Evolutionary conservation across 2,329 filamentous ascomycete genomes (phyloP), one percentile per base, ranked within the genome.

Genomic region (Didymella segeticola): DNA sequence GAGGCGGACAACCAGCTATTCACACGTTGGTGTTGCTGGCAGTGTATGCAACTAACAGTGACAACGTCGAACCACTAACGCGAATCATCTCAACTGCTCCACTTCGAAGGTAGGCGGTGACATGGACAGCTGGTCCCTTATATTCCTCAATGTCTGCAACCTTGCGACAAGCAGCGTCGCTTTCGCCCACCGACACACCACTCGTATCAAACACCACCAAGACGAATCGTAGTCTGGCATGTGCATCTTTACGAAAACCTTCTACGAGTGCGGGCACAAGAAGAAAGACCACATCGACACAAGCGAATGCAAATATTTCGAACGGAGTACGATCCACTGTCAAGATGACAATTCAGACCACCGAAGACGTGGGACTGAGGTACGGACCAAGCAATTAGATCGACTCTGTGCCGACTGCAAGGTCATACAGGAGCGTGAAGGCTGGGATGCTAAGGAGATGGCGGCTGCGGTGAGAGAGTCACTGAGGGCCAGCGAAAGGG

Each of bases 201-300:
- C n/a, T 31, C n/a, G n/a, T n/a, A n/a, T n/a, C n/a, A n/a, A n/a
- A n/a, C n/a, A n/a, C n/a, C n/a, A n/a, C n/a, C n/a, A n/a, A n/a
- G n/a, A n/a, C n/a, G n/a, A n/a, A n/a, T n/a, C n/a, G n/a, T n/a
- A 7, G 10, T 15, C 30, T 10, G 42, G n/a, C 14, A 69, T 68
- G 64, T 69, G 66, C 48, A 60, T 55, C 22, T 67, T 62, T 33
- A 66, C 61, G 42, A 65, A 42, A 31, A 56, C 36, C 41, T 48
- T 52, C 37, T 51, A 58, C 15, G 62, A 67, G 17, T 66, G 64
- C 43, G 62, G 62, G 7, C 64, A 69, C 25, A 50, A 53, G 9
- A 43, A 42, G 8, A 47, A 59, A 34, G 64, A 69, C 26, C 52
- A 64, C 25, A 60, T 63, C 23, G 59, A 63, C 30, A 56, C 57